Base-by-base conservation (phyloP, 495 filamentous ascomycete genomes). In the Penicillium maclennaniae region DNA sequence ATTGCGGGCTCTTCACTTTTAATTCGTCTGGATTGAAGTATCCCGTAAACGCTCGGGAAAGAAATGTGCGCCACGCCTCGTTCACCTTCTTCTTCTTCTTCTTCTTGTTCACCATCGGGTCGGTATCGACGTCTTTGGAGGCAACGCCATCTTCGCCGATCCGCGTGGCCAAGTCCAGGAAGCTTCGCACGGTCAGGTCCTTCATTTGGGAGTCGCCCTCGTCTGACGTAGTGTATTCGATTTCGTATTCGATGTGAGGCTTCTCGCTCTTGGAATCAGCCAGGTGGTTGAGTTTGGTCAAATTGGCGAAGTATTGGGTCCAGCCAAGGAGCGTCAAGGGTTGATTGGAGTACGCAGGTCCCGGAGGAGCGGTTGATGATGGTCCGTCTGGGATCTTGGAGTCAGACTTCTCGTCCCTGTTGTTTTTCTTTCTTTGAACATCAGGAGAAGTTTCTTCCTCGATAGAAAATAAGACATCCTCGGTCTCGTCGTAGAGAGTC, bases 261-360 rank as follows among this genome's bases (percentile, higher is more conserved):
- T 84, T 55, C n/a, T 17, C 42, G 56, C 47, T 19, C 34, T 43
- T 9, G 4, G 59, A 43, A 2, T 51, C 52, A 52, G 80, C 74
- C 59, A 85, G 78, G 41, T 85, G 86, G 65, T 97, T 95, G 73
- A 95, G 85, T 53, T 79, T 70, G 0, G 95, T 97, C 2, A 99
- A 73, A 70, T 99, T 99, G 40, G 92, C 91, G 67, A 79, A 96
- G 72, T 95, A 97, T 59, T 99, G 93, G 4, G 83, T 91, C 63
- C 87, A 97, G 9, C 87, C 77, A 3, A 88, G 76, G 54, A 87
- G 72, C 0, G 88, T 86, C 21, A 96, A 74, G 0, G 89, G 71
- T 65, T 99, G 95, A 26, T 87, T 84, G 4, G 86, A 92, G 68
- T 99, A 97, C 4, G 89, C 95, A 0, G 93, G 93, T 2, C 93